Conservation (phyloP, 2,329 filamentous ascomycete species). For the Fusarium piperis region DNA sequence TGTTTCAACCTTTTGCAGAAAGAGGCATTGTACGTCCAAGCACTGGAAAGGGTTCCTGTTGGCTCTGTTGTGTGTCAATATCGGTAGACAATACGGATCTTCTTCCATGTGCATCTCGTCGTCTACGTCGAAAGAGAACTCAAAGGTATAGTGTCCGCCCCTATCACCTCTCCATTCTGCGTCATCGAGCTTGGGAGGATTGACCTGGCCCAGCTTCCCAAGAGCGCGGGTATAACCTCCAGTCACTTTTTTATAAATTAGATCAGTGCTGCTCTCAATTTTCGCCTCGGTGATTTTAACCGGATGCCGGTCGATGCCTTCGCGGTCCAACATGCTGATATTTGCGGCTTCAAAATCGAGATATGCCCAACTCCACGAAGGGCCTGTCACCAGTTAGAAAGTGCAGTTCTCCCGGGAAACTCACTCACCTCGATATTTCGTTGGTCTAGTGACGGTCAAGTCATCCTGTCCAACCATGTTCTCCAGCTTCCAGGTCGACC, state of each 20-base stretch:
- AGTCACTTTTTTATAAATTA: neutral
- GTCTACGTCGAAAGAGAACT: neutral
- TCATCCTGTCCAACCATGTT: neutral
- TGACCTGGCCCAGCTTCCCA: neutral
- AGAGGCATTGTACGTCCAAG: neutral
- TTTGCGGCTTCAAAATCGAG: neutral
- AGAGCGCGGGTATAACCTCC: neutral
- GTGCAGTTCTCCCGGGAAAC: rapidly evolving
- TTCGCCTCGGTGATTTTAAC: neutral
- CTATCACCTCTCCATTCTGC: neutral
- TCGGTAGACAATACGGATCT: neutral
- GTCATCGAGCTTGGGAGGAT: neutral
- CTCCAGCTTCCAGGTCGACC: neutral
- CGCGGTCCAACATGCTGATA: neutral
- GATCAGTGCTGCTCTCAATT: neutral
- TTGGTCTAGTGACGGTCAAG: neutral
- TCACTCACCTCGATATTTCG: neutral
- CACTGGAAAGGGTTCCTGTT: neutral
- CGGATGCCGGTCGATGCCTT: neutral
- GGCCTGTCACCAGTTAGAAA: neutral
- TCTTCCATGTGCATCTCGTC: neutral
- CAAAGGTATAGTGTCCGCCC: neutral
- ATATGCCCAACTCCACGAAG: neutral
- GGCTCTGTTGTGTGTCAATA: neutral
- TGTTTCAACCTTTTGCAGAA: neutral